These are phyloP conservation scores for Paraphoma sp. DNA, from an alignment of 2,329 filamentous ascomycete genomes.

Conservation along the genomic window DNA sequence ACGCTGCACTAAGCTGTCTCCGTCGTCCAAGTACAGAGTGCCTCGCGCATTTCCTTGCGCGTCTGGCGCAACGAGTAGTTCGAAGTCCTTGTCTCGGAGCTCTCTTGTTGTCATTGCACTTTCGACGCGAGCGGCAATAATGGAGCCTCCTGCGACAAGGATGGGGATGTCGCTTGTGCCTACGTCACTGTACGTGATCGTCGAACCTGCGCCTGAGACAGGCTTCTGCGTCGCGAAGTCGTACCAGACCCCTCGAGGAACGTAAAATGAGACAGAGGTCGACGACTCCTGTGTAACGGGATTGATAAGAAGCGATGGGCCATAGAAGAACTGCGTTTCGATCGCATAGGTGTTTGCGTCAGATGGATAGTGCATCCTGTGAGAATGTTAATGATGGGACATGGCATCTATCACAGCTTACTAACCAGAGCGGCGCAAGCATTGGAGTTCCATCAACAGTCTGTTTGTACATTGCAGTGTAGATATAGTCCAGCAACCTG, in stretches of 20 bases:
- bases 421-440: conserved; percentile 72
- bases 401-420: conserved; percentile 46
- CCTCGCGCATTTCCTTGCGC: conserved; percentile 68
- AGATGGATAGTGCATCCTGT: conserved; percentile 66
- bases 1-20: conserved; percentile 68
- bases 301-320: conserved; percentile 62
- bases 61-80: conserved; percentile 72
- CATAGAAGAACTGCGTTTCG: conserved; percentile 65
- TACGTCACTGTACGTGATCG: conserved; percentile 55
- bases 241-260: conserved; percentile 63
- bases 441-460: conserved; percentile 68
- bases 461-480: conserved; percentile 71
- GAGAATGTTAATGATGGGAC: background rate
- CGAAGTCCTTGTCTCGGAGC: conserved; percentile 70
- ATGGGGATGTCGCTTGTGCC: conserved; percentile 64
- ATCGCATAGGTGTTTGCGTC: conserved; percentile 59
- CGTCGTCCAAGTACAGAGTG: conserved; percentile 78
- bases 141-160: conserved; percentile 67
- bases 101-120: conserved; percentile 68
- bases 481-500: conserved; percentile 79
- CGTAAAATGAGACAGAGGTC: conserved; percentile 61
- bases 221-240: conserved; percentile 43
- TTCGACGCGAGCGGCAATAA: conserved; percentile 64
- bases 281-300: conserved; percentile 60
- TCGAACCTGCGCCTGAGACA: conserved; percentile 47